Percentiles rank a stretch among this genome's conserved stretches.
These are phyloP conservation scores for Lepidopterella palustris DNA, from an alignment of 495 filamentous ascomycete species.

Conservation along the genomic window DNA sequence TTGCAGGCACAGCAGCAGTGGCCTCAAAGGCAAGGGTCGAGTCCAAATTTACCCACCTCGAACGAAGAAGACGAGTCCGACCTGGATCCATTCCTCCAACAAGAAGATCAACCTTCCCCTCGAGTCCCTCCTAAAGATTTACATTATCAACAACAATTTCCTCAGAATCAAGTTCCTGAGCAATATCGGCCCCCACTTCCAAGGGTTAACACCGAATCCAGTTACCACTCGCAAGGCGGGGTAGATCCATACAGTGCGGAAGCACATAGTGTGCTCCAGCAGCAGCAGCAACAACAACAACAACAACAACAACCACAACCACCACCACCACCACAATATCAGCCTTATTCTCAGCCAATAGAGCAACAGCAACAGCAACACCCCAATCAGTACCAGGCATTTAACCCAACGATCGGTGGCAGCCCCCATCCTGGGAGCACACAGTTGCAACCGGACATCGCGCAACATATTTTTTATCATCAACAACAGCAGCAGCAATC, in stretches of 20 bases:
- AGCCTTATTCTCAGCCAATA: conserved; percentile 18
- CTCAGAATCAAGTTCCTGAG: conserved; percentile 18
- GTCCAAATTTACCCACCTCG: conserved; percentile 24
- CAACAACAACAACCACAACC: conserved; percentile 15
- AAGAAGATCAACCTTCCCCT: conserved; percentile 16
- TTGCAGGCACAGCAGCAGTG: conserved; percentile 18
- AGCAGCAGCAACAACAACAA: conserved; percentile 19
- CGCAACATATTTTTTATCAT: conserved; percentile 22
- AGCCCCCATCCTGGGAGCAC: conserved; percentile 15
- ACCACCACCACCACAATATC: conserved; percentile 23
- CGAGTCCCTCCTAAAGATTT: conserved; percentile 25
- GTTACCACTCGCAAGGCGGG: conserved; percentile 25
- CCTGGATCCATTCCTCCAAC: conserved; percentile 29
- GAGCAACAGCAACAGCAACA: conserved; percentile 16
- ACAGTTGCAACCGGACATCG: conserved; percentile 17
- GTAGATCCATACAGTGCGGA: conserved; percentile 30
- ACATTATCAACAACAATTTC: conserved; percentile 22
- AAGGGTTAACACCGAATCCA: conserved; percentile 27
- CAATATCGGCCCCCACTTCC: conserved; percentile 30
- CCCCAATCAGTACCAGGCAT: conserved; percentile 26
- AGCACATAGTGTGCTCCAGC: conserved; percentile 1
- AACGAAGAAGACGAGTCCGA: conserved; percentile 30
- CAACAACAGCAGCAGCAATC: conserved; percentile 26
- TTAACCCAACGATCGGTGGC: conserved; percentile 16
- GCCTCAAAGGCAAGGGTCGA: conserved; percentile 21